Base-by-base conservation (phyloP, 345 rosid genomes). In the Pseudoturritis turrita region DNA sequence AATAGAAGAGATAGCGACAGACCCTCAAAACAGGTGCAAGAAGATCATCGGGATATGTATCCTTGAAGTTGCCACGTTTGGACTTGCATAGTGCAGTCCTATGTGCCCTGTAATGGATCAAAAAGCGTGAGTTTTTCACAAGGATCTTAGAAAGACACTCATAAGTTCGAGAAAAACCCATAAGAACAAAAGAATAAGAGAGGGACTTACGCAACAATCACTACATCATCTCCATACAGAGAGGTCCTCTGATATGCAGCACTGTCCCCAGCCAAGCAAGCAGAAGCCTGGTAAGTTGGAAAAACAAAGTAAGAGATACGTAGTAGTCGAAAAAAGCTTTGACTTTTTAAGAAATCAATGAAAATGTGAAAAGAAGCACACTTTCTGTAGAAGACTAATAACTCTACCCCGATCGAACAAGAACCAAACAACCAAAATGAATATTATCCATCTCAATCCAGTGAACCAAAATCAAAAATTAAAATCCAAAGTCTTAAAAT, bases 21-120 rank as follows among this genome's bases (percentile, higher is more conserved):
- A 92, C 99, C 97, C 75, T 88, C 80, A 92, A 81, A 79, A 96
- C 91, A 55, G 98, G 92, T 10, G 96, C 97, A 70, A 96, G 98
- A 39, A 96, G 77, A 85, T 96, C 98, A 78, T 96, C 98, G 0
- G 99, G 86, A 74, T 69, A 80, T 4, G 98, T 96, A 77, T 96
- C 99, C 88, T 90, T 92, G 85, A 96, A 96, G 49, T 86, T 85
- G 4, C 99, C 99, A 3, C 96, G 87, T 67, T 87, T 96, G 1
- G 97, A 74, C 83, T 87, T 92, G 82, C 99, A 96, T 7, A 87
- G 74, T 5, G 99, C 81, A 73, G 97, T 92, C 79, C 99, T 81
- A 79, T 90, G 79, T 1, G 98, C 98, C 31, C 99, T 96, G 85
- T 21, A 40, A 26, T 5, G 0, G 25, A 76, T 14, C 5, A 33